Evolutionary conservation across 139 green algal species (phyloP).

Genomic region (Parachlorella kessleri): DNA sequence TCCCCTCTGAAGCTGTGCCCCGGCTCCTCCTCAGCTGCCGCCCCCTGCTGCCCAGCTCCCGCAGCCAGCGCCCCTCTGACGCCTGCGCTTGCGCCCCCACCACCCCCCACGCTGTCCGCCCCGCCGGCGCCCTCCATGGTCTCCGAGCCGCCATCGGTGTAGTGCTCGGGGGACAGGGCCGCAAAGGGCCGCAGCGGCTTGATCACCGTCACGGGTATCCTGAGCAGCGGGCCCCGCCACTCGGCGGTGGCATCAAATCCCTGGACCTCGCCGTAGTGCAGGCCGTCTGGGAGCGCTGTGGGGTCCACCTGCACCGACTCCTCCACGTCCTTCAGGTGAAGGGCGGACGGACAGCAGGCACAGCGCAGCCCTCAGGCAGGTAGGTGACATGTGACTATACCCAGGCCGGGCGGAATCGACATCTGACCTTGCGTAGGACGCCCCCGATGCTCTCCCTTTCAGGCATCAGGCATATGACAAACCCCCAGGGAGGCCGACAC

Average conservation of each 20-base stretch:
- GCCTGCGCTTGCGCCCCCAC: neutral
- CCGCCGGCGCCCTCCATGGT: neutral
- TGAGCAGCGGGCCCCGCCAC: conserved; percentile 80
- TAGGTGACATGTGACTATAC: no score
- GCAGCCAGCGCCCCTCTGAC: neutral
- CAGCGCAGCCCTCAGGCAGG: no score
- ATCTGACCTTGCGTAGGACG: no score
- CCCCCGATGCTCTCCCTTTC: no score
- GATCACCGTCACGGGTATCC: conserved; percentile 80
- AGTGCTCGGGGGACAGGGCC: neutral
- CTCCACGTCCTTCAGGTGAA: no score
- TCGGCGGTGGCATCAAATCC: conserved; percentile 51
- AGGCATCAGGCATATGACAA: no score
- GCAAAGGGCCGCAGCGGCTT: conserved; percentile 39
- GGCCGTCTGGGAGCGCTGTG: conserved; percentile 54
- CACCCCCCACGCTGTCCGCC: no score
- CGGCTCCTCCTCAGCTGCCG: neutral
- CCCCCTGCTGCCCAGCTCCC: neutral
- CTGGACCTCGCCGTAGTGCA: conserved; percentile 85
- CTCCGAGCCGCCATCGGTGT: neutral
- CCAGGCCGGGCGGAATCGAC: no score
- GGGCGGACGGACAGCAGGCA: no score
- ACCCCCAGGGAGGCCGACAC: no score
- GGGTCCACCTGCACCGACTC: conserved; percentile 79
- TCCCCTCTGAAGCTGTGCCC: neutral